Evolutionary conservation across 2,329 filamentous ascomycete species (phyloP).

Genomic region (Coniochaeta sp.): DNA sequence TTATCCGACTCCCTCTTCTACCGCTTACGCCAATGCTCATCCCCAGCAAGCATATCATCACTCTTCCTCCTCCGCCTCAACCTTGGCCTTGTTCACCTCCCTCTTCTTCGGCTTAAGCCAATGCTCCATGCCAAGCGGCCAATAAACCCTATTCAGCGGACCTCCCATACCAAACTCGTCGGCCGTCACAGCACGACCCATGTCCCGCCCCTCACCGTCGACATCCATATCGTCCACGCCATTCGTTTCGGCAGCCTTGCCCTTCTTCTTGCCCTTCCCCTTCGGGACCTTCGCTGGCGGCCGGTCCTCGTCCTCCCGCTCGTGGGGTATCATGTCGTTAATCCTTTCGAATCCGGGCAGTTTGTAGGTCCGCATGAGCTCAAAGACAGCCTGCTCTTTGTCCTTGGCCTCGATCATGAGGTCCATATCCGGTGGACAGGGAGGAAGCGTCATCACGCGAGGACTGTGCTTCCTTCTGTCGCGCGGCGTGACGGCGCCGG

Average conservation of each 20-base stretch:
- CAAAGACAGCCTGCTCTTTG: conserved; percentile 94
- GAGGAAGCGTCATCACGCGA: conserved; percentile 71
- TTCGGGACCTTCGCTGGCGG: conserved; percentile 31
- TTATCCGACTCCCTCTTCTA: too few relatives aligned
- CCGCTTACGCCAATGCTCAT: background rate
- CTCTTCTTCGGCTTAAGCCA: conserved; percentile 80
- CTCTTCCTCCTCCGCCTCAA: background rate
- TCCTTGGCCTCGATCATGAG: conserved; percentile 99
- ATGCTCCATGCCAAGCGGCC: conserved; percentile 84
- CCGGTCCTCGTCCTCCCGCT: conserved; percentile 69
- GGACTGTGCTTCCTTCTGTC: conserved; percentile 82
- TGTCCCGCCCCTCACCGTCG: conserved; percentile 23
- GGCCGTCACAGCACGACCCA: conserved; percentile 44
- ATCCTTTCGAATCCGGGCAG: conserved; percentile 72
- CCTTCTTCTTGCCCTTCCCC: conserved; percentile 26
- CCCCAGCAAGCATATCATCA: too few relatives aligned
- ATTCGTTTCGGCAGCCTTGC: conserved; percentile 19
- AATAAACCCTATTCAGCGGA: conserved; percentile 74
- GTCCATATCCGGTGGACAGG: conserved; percentile 78
- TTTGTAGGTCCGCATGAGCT: conserved; percentile 83
- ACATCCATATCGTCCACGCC: conserved; percentile 27
- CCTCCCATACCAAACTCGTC: conserved; percentile 84
- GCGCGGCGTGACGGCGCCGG: conserved; percentile 67
- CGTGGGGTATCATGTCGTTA: conserved; percentile 71
- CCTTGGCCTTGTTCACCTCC: conserved; percentile 24